These are phyloP conservation scores for Medicago ruthenica DNA, from an alignment of 306 rosid genomes.

Conservation along the genomic window DNA sequence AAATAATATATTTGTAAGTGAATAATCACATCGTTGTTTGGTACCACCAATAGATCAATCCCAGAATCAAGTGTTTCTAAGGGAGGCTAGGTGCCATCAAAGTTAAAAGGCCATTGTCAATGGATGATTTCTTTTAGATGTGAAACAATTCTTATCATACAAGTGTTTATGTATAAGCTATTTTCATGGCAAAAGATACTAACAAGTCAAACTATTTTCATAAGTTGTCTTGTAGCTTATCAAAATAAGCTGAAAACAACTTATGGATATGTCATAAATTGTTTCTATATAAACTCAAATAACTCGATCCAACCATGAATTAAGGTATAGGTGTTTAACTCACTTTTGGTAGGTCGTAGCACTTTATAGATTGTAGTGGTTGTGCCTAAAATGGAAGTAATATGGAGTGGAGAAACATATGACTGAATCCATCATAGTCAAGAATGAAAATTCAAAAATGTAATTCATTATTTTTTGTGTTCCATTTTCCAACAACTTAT, in stretches of 20 bases:
- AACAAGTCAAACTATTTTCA: background rate
- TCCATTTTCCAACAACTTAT: slow-evolving; percentile 40
- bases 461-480: slow-evolving; percentile 12
- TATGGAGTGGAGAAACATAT: slow-evolving; percentile 4
- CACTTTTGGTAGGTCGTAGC: background rate
- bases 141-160: too few species aligned
- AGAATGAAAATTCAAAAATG: slow-evolving; percentile 31
- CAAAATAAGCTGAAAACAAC: background rate
- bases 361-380: background rate
- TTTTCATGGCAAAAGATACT: background rate
- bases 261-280: background rate
- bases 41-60: too few species aligned
- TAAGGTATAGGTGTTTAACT: background rate
- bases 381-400: slow-evolving; percentile 12
- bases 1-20: too few species aligned
- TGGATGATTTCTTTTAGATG: too few species aligned
- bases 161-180: background rate
- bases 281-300: background rate
- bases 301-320: background rate
- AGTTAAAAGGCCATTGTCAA: too few species aligned
- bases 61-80: background rate
- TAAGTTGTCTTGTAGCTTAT: background rate
- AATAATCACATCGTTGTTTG: background rate
- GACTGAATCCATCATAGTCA: slow-evolving; percentile 3
- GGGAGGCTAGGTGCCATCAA: too few species aligned